Conservation (phyloP, 768 basidiomycete species). For the Suillus hirtellus region DNA sequence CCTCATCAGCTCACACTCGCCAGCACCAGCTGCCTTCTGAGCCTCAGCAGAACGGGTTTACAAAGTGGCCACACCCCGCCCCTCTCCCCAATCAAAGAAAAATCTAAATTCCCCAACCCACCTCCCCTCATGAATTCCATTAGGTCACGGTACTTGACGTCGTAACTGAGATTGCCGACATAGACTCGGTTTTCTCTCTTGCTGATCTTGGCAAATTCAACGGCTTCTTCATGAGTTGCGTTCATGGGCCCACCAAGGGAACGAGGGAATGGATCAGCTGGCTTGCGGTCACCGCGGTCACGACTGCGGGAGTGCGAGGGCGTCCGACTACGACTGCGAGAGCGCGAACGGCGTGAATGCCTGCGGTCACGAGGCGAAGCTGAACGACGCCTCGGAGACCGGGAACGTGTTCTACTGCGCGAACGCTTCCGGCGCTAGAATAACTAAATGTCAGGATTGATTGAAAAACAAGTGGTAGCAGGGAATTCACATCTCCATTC, state of each 20-base stretch:
- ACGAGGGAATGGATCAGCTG: conserved; percentile 67
- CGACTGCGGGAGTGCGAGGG: conserved; percentile 55
- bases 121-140: conserved; percentile 99
- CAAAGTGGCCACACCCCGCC: conserved; percentile 34
- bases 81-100: conserved; percentile 46
- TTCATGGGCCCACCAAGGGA: conserved; percentile 90
- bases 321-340: conserved; percentile 62
- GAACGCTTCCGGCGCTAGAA: conserved; percentile 68
- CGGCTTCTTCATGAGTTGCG: conserved; percentile 89
- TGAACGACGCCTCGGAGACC: conserved; percentile 67
- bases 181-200: conserved; percentile 98
- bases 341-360: conserved; percentile 58
- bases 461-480: not conserved
- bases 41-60: conserved; percentile 37
- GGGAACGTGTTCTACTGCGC: conserved; percentile 64
- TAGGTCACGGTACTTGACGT: conserved; percentile 97
- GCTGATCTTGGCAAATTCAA: conserved; percentile 93
- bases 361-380: conserved; percentile 57
- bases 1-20: conserved; percentile 39
- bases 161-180: conserved; percentile 98
- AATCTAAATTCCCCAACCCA: conserved; percentile 84
- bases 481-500: conserved; percentile 61
- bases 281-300: conserved; percentile 61
- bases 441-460: not conserved
- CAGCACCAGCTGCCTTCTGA: conserved; percentile 34